Evolutionary conservation across 257 asterid genomes (phyloP), one percentile per base, ranked within the genome.

Genomic region (Marsdenia floribunda): DNA sequence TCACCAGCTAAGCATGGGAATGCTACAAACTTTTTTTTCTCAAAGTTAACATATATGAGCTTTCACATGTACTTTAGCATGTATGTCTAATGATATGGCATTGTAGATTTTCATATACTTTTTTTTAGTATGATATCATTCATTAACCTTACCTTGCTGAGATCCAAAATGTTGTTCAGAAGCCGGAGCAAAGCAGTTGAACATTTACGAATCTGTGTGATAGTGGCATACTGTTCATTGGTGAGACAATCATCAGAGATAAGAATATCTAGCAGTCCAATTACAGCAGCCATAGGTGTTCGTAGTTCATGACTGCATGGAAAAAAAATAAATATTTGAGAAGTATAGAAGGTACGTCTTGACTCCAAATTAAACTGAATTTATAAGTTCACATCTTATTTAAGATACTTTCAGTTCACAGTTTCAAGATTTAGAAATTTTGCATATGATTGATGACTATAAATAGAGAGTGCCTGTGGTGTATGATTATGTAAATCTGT

Each of bases 261-360:
- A 46, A 93, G 98, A 76, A 93, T 93, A 80, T 93, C 98, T 71
- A 93, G 90, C 79, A 93, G 81, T 22, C 98, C 98, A 81, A 93
- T 93, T 71, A 93, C 98, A 44, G 98, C 97, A 77, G 98, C 98
- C 97, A 93, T 93, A 72, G 98, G 98, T 60, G 98, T 93, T 46
- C 98, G 88, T 78, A 93, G 89, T 68, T 93, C 98, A 70, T 93
- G 98, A 82, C 98, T 93, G 86, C 76, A 69, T 42, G 71, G 79
- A 63, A 47, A 61, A 49, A 60, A 77, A 68, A 71, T 16, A 70
- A 75, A 77, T 5, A 77, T 26, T 53, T 70, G 44, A 53, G 24
- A 53, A 63, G 21, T 21, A 26, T 44, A 68, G 19, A 76, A 22
- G n/a, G 19, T 29, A 24, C 18, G 42, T 44, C 50, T 54, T 42